A percentile compares a stretch with the other conserved stretches of the same genome.
Evolutionary conservation across 2,329 filamentous ascomycete genomes (phyloP).

Genomic region (Hypoxylon sp.): DNA sequence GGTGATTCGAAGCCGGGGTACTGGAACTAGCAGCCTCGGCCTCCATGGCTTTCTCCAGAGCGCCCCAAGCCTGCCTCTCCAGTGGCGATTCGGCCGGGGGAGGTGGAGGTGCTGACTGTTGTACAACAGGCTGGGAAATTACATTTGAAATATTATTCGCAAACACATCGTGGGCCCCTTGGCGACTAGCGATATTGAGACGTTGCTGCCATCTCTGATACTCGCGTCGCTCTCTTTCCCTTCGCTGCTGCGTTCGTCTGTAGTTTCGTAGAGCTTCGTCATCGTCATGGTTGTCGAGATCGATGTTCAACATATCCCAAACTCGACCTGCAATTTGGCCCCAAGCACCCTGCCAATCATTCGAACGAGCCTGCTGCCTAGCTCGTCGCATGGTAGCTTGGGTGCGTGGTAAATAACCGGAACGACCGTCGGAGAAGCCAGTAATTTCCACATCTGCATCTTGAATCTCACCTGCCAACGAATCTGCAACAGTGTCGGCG

Average conservation of each 20-base stretch:
- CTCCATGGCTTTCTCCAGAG: slow-evolving; percentile 87
- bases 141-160: slow-evolving; percentile 70
- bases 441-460: slow-evolving; percentile 48
- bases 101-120: slow-evolving; percentile 65
- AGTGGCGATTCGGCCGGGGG: slow-evolving; percentile 79
- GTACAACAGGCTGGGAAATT: slow-evolving; percentile 73
- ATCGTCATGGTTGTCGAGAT: slow-evolving; percentile 90
- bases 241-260: slow-evolving; percentile 66
- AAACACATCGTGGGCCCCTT: slow-evolving; percentile 82
- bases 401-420: slow-evolving; percentile 67
- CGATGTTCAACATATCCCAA: slow-evolving; percentile 78
- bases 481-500: slow-evolving; percentile 59
- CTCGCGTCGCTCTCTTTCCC: slow-evolving; percentile 69
- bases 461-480: slow-evolving; percentile 60
- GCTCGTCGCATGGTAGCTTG: slow-evolving; percentile 70
- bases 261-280: slow-evolving; percentile 71
- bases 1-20: slow-evolving; percentile 61
- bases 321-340: slow-evolving; percentile 73
- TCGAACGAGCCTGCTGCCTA: slow-evolving; percentile 76
- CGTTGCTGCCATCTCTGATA: slow-evolving; percentile 86
- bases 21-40: slow-evolving; percentile 74
- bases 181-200: slow-evolving; percentile 83
- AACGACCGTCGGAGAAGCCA: slow-evolving; percentile 50
- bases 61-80: slow-evolving; percentile 89
- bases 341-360: slow-evolving; percentile 92